These are phyloP conservation scores for Hymenoscyphus fraxineus DNA, from an alignment of 2,329 filamentous ascomycete species.

Conservation along the genomic window DNA sequence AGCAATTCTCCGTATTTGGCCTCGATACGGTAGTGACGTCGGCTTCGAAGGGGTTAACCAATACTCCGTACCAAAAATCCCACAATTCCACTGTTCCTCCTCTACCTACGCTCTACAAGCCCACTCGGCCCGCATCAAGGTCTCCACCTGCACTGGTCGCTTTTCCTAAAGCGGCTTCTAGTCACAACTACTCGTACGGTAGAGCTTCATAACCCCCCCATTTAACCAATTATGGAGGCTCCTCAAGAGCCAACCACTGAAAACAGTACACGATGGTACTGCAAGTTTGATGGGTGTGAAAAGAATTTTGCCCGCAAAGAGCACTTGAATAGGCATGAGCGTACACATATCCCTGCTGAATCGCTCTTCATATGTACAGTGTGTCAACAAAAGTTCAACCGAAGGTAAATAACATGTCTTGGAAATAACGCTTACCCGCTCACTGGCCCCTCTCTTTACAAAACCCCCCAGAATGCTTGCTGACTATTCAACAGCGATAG, in stretches of 20 bases:
- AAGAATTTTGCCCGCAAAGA: conserved; percentile 29
- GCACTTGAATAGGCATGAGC: conserved; percentile 29
- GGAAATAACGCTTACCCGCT: background rate
- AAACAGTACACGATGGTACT: conserved; percentile 12
- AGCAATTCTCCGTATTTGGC: background rate
- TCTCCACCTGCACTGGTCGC: background rate
- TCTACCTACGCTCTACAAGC: background rate
- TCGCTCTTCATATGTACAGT: conserved; percentile 21
- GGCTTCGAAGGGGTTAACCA: background rate
- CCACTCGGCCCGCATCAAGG: background rate
- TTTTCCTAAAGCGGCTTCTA: background rate
- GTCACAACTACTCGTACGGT: too few species aligned
- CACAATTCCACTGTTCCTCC: background rate
- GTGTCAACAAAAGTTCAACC: conserved; percentile 27
- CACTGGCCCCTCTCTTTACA: background rate
- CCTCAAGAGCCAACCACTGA: background rate
- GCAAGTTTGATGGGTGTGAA: conserved; percentile 23
- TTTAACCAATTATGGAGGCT: background rate
- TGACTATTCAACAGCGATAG: conserved; percentile 24
- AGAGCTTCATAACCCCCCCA: background rate
- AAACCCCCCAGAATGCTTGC: conserved; percentile 1
- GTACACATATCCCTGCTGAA: conserved; percentile 20
- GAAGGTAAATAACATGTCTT: conserved; percentile 21
- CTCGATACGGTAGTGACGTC: background rate
- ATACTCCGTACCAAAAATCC: background rate